Percentiles rank a stretch among this genome's conserved stretches.
These are phyloP conservation scores for Corymbia citriodora DNA, from an alignment of 441 rosid species.

Conservation along the genomic window DNA sequence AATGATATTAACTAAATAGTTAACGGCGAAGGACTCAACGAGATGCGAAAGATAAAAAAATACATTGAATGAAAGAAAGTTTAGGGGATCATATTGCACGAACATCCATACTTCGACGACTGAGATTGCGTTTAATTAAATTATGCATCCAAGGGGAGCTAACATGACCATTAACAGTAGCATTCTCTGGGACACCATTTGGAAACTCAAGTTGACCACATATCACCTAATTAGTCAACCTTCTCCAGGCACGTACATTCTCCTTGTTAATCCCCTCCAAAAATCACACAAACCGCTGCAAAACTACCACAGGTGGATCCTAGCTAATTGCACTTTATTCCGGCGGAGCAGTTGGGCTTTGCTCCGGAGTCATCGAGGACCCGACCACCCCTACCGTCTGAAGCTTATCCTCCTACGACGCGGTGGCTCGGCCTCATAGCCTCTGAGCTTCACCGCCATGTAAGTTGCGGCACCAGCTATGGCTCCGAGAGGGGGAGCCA, in stretches of 20 bases:
- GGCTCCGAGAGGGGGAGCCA: neutral
- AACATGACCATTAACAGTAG: neutral
- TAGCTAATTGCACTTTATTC: neutral
- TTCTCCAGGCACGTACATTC: neutral
- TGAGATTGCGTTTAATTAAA: neutral
- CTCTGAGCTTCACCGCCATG: neutral
- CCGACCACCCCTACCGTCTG: neutral
- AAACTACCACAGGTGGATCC: neutral
- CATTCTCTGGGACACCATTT: neutral
- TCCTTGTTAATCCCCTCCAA: neutral
- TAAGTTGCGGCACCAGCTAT: conserved; percentile 1
- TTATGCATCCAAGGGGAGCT: neutral
- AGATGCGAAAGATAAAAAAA: neutral
- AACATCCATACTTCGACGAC: neutral
- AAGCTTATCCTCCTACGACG: neutral
- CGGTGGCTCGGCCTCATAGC: neutral
- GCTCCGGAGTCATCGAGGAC: neutral
- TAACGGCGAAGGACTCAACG: neutral
- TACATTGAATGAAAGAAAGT: neutral
- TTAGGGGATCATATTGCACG: neutral
- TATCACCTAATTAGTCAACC: too few species aligned
- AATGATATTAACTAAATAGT: neutral
- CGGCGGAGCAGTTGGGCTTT: neutral
- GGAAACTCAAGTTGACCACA: neutral
- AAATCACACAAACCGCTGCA: neutral